Base-by-base conservation (phyloP, 2,329 filamentous ascomycete species). In the Stagonosporopsis cucurbitacearum region DNA sequence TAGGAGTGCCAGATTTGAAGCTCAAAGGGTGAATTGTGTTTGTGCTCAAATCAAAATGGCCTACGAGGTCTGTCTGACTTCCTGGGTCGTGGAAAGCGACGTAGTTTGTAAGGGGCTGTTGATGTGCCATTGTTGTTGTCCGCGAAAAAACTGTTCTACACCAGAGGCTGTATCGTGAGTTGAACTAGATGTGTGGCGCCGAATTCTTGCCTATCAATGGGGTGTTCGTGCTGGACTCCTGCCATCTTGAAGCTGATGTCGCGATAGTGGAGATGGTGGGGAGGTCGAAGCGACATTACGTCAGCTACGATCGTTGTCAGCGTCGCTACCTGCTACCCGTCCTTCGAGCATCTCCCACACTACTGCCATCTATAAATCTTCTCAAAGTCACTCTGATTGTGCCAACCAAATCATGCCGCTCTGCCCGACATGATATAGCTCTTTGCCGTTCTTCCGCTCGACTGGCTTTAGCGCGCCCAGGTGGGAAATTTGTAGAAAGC, bases 1-100 rank as follows among this genome's bases (percentile, higher is more conserved):
- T 52, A 2, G 75, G 75, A 0, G 80, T 79, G 2, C 82, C 82
- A 2, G 80, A 83, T 5, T 59, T 48, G 60, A 81, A 82, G 3
- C 71, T 69, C 13, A 84, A 66, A 2, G 81, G 80, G 4, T 74
- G 75, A 25, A 84, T 76, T 2, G 62, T 71, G 2, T 70, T 63
- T 4, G 62, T 67, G 2, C 69, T 63, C 2, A 75, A 58, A 56
- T 81, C 72, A 9, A 78, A 70, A 64, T 80, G 77, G 9, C 80
- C 80, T 40, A 82, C 74, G 8, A 75, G 71, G 12, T 69, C 35
- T 26, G 57, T 57, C 6, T 58, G 57, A 6, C 39, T 62, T 17
- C 35, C 33, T 1, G 50, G 54, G 39, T 66, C 55, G 55, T 68
- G 62, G 53, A 76, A 79, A 4, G 76, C 70, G 6, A 76, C 61